Base-by-base conservation (phyloP, 257 asterid genomes). In the Fraxinus excelsior region DNA sequence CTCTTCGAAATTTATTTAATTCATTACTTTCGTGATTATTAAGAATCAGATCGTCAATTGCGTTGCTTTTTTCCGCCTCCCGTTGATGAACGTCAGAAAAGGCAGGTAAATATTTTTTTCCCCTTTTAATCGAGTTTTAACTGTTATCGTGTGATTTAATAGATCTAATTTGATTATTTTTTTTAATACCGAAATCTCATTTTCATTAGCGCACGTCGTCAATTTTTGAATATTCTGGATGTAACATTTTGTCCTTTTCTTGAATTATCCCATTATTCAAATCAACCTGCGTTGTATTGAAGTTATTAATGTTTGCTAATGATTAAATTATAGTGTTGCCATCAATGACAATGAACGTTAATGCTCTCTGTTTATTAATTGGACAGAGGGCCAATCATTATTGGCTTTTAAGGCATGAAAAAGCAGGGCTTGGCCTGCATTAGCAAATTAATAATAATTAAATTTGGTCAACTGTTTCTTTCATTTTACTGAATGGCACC, bases 401-500 rank as follows among this genome's bases (percentile, higher is more conserved):
- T 28, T 44, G 65, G 14, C 35, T 71, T 23, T 49, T 46, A 70
- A 26, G 4, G 58, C 51, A 49, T 25, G 62, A 40, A 23, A 71
- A 44, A 25, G 53, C 19, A 25, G 58, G 65, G 65, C 16, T 71
- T 71, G 31, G 37, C 23, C 74, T 16, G 7, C 38, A 13, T 51
- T 71, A 4, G n/a, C 34, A 6, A 49, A 44, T 26, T 44, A 40
- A 71, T 44, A 18, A 40, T 23, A 42, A 49, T 42, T 29, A 25
- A 71, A 25, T 84, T 80, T 88, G 85, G 85, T 89, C 84, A 90
- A 86, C 87, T 91, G 93, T 75, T 86, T 89, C 84, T 90, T 85
- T 82, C 98, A 93, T 84, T 95, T 91, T 79, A 79, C 94, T 71
- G 99, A 93, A 79, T 95, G 98, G 98, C 98, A 93, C 85, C 97